Evolutionary conservation across 352 stramenopile species (phyloP).

Genomic region (Nothophytophthora sp.): DNA sequence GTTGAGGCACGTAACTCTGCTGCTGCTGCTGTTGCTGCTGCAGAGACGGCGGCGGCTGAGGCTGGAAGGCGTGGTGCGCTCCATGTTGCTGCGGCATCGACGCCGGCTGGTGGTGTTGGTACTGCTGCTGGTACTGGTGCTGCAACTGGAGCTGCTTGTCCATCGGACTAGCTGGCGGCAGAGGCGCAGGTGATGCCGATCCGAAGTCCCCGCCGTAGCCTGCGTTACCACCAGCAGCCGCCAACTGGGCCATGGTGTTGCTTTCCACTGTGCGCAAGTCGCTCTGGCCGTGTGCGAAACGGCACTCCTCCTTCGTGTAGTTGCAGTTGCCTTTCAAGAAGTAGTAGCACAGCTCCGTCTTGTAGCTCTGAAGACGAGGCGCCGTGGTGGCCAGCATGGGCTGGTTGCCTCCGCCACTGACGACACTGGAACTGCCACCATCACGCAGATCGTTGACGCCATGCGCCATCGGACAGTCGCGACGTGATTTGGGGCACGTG

Average conservation of each 20-base stretch:
- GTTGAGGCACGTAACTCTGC: slow-evolving; percentile 36
- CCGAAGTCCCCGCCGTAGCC: slow-evolving; percentile 19
- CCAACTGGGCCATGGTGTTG: slow-evolving; percentile 78
- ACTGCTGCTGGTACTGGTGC: slow-evolving; percentile 70
- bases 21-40: slow-evolving; percentile 17
- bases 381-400: slow-evolving; percentile 42
- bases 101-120: slow-evolving; percentile 41
- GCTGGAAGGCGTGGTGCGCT: slow-evolving; percentile 25
- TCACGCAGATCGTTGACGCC: slow-evolving; percentile 79
- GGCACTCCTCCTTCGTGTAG: slow-evolving; percentile 86
- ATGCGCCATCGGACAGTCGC: slow-evolving; percentile 78
- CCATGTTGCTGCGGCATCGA: slow-evolving; percentile 35
- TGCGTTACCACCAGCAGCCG: slow-evolving; percentile 17
- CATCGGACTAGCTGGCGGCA: slow-evolving; percentile 26
- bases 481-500: slow-evolving; percentile 68
- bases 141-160: slow-evolving; percentile 62
- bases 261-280: slow-evolving; percentile 83
- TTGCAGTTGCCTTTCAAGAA: slow-evolving; percentile 90
- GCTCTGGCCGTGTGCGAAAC: slow-evolving; percentile 84
- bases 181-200: slow-evolving; percentile 27
- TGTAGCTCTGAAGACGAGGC: slow-evolving; percentile 85
- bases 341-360: slow-evolving; percentile 90
- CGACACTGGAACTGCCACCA: slow-evolving; percentile 11
- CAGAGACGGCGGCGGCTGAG: slow-evolving; percentile 20
- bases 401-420: slow-evolving; percentile 22